Conservation (phyloP, 2,329 filamentous ascomycete species). For the Elsinoe fawcettii region DNA sequence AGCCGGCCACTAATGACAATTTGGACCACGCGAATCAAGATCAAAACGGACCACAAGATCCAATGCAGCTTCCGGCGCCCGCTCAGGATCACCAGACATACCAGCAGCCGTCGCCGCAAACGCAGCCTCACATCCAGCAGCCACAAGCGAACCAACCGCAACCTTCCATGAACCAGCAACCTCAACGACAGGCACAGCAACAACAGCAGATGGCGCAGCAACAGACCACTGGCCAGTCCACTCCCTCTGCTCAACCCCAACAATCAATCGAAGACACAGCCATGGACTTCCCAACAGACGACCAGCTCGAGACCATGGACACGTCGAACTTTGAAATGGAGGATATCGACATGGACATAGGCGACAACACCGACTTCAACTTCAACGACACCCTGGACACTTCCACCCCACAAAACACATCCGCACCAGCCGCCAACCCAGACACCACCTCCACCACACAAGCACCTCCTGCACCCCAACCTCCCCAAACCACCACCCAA, state of each 20-base stretch:
- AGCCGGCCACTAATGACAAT: conserved; percentile 33
- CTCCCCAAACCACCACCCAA: not conserved
- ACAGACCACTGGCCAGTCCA: not conserved
- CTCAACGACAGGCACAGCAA: not conserved
- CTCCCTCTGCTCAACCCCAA: not conserved
- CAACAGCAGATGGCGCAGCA: conserved; percentile 2
- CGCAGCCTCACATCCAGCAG: not conserved
- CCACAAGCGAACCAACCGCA: not conserved
- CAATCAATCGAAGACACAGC: conserved; percentile 13
- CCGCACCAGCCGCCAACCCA: not conserved
- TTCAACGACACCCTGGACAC: conserved; percentile 12
- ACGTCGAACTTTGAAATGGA: conserved; percentile 18
- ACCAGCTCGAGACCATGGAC: conserved; percentile 18
- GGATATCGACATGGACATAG: conserved; percentile 18
- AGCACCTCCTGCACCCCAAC: not conserved
- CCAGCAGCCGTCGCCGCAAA: not conserved
- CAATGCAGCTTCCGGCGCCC: not conserved
- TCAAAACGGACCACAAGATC: conserved; percentile 32
- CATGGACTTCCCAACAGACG: conserved; percentile 15
- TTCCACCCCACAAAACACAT: not conserved
- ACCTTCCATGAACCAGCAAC: not conserved
- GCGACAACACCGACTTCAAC: conserved; percentile 15
- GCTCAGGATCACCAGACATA: not conserved
- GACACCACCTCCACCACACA: not conserved
- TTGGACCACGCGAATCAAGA: conserved; percentile 69